Evolutionary conservation across 2,329 filamentous ascomycete genomes (phyloP), one percentile per base, ranked within the genome.

Genomic region (Metarhizium brunneum): DNA sequence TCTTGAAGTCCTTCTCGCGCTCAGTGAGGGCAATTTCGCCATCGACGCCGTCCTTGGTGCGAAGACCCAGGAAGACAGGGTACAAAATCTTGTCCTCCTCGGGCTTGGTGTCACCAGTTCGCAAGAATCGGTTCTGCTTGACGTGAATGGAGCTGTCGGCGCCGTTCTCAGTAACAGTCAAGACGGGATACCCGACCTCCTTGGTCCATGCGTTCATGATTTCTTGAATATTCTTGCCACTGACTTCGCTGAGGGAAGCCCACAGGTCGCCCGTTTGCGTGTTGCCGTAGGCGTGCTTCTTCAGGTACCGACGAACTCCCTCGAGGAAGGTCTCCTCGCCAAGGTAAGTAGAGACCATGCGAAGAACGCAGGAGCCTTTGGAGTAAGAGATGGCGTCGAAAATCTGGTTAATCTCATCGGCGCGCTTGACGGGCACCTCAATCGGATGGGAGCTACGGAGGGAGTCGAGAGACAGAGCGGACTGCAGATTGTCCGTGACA

Each of bases 121-220:
- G 83, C 59, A 97, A 76, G 80, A 96, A 96, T 53, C 92, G 88
- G 73, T 96, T 96, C 73, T 97, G 92, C 79, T 94, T 94, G 61
- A 97, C 78, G 59, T 86, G 86, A 65, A 96, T 92, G 20, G 85
- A 85, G 58, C 82, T 86, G 50, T 85, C 79, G 30, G 78, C 76
- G 29, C 85, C 81, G 53, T 71, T 65, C 55, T 85, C 77, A 57
- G 87, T 89, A 32, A 97, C 91, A 7, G 87, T 87, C 49, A 97
- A 82, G 43, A 97, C 92, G 1, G 92, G 92, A 73, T 87, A 96
- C 53, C 92, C 92, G 56, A 97, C 88, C 65, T 96, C 87, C 80
- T 96, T 96, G 53, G 92, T 97, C 92, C 92, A 97, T 61, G 92
- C 90, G 54, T 91, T 87, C 86, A 96, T 96, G 56, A 96, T 87